phyloP scores from a whole-genome alignment of 176 grass and related monocot genomes.

The Ampelocalamus luodianensis region DNA sequence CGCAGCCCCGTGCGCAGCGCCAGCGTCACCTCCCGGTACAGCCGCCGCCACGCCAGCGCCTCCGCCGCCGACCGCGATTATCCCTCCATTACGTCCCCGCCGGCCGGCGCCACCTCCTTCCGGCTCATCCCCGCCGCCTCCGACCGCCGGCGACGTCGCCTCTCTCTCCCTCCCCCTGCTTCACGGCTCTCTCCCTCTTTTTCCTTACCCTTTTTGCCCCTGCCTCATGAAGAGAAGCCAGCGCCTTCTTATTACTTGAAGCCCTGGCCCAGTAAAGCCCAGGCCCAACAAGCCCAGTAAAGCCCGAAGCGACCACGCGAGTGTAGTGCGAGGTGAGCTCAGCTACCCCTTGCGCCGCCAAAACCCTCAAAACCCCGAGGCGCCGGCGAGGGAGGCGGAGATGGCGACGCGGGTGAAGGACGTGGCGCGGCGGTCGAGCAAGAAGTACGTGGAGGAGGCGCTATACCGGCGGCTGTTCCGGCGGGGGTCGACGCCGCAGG shows the following conservation, averaged over 20 bases:
- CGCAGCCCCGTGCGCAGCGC: constrained; percentile 92
- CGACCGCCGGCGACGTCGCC: constrained; percentile 47
- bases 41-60: constrained; percentile 60
- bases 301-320: background rate
- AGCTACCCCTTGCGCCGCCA: constrained; percentile 38
- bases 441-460: constrained; percentile 83
- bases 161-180: background rate
- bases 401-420: constrained; percentile 78
- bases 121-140: constrained; percentile 52
- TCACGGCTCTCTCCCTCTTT: constrained; percentile 1
- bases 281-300: constrained; percentile 22
- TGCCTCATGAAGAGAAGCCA: background rate
- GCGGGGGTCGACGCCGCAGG: constrained; percentile 64
- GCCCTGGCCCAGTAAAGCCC: background rate
- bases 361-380: constrained; percentile 45
- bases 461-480: constrained; percentile 81
- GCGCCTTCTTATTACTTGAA: background rate
- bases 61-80: constrained; percentile 36
- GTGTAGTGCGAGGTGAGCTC: constrained; percentile 27
- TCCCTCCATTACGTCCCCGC: constrained; percentile 29
- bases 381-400: constrained; percentile 42
- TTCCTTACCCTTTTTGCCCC: constrained; percentile 28
- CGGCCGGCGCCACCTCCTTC: constrained; percentile 40
- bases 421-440: constrained; percentile 67
- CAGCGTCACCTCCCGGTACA: constrained; percentile 94